phyloP scores from a whole-genome alignment of 2,329 filamentous ascomycete genomes.

The Stachybotrys chlorohalonatus region DNA sequence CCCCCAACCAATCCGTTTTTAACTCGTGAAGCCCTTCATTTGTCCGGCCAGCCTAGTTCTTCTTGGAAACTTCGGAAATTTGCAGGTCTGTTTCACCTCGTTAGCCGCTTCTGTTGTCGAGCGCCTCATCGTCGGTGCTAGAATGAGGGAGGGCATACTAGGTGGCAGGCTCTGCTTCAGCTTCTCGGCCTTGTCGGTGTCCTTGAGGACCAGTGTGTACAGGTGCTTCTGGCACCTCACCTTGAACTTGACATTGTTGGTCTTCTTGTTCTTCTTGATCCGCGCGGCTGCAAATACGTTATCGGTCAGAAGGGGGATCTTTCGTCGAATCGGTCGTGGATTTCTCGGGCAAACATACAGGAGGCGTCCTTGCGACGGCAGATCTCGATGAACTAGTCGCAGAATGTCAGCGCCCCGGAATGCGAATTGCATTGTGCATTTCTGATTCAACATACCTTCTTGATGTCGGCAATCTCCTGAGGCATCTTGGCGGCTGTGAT shows the following conservation, averaged over 20 bases:
- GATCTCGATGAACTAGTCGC: constrained; percentile 92
- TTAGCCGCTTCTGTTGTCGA: constrained; percentile 1
- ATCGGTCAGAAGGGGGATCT: constrained; percentile 17
- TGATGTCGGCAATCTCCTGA: constrained; percentile 96
- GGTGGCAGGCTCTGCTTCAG: constrained; percentile 98
- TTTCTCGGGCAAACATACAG: constrained; percentile 58
- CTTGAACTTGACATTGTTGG: constrained; percentile 99
- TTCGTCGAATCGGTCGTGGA: constrained; percentile 1
- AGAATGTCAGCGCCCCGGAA: background rate
- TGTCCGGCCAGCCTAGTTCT: constrained; percentile 31
- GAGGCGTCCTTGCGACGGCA: constrained; percentile 98
- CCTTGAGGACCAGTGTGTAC: constrained; percentile 98
- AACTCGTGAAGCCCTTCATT: constrained; percentile 14
- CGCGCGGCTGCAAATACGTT: constrained; percentile 55
- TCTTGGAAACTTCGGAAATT: constrained; percentile 46
- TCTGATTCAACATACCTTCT: constrained; percentile 47
- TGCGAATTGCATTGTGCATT: background rate
- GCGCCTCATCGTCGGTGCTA: constrained; percentile 1
- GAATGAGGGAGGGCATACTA: constrained; percentile 52
- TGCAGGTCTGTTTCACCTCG: constrained; percentile 30
- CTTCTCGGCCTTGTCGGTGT: constrained; percentile 99
- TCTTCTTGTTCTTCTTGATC: constrained; percentile 93
- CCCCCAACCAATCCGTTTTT: constrained; percentile 11
- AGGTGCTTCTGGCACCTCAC: constrained; percentile 94
- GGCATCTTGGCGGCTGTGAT: constrained; percentile 73